Percentiles rank a stretch among this genome's conserved stretches.
These are phyloP conservation scores for Neofusicoccum sp. DNA, from an alignment of 2,329 filamentous ascomycete species.

Conservation along the genomic window DNA sequence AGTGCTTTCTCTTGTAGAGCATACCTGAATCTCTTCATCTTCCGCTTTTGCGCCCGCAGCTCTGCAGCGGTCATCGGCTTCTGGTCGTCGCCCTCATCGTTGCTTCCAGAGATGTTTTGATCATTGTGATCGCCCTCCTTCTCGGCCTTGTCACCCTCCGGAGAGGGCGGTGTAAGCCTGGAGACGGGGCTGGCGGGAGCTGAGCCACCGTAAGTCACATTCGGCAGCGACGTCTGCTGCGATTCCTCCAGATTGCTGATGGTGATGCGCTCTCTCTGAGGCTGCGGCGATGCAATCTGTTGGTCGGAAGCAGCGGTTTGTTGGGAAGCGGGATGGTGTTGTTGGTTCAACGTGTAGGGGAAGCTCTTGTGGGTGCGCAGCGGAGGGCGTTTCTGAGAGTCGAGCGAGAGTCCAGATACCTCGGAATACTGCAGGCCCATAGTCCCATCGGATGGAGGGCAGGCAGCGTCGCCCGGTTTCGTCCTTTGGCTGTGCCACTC, in stretches of 20 bases:
- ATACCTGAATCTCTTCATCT: slow-evolving; percentile 76
- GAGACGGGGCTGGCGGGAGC: slow-evolving; percentile 47
- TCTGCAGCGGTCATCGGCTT: slow-evolving; percentile 48
- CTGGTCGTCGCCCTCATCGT: slow-evolving; percentile 32
- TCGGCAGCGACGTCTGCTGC: slow-evolving; percentile 32
- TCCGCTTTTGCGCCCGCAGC: slow-evolving; percentile 49
- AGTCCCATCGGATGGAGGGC: slow-evolving; percentile 36
- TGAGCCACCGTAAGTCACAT: slow-evolving; percentile 41
- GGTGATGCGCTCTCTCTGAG: slow-evolving; percentile 28
- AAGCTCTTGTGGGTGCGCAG: slow-evolving; percentile 46
- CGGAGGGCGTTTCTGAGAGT: slow-evolving; percentile 35
- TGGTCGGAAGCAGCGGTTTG: slow-evolving; percentile 24
- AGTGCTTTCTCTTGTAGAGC: background rate
- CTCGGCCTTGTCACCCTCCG: slow-evolving; percentile 40
- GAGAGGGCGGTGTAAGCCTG: slow-evolving; percentile 45
- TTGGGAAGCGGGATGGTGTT: slow-evolving; percentile 31
- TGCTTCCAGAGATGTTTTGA: slow-evolving; percentile 28
- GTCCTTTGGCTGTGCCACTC: slow-evolving; percentile 43
- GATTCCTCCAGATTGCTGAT: slow-evolving; percentile 36
- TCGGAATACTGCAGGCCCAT: slow-evolving; percentile 40
- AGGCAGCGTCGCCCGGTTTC: slow-evolving; percentile 34
- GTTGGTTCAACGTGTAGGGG: slow-evolving; percentile 41
- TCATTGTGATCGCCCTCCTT: slow-evolving; percentile 43
- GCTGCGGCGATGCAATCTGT: slow-evolving; percentile 25
- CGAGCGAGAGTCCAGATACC: slow-evolving; percentile 35